phyloP scores from a whole-genome alignment of 2,329 filamentous ascomycete genomes.

The Fusarium sp. region DNA sequence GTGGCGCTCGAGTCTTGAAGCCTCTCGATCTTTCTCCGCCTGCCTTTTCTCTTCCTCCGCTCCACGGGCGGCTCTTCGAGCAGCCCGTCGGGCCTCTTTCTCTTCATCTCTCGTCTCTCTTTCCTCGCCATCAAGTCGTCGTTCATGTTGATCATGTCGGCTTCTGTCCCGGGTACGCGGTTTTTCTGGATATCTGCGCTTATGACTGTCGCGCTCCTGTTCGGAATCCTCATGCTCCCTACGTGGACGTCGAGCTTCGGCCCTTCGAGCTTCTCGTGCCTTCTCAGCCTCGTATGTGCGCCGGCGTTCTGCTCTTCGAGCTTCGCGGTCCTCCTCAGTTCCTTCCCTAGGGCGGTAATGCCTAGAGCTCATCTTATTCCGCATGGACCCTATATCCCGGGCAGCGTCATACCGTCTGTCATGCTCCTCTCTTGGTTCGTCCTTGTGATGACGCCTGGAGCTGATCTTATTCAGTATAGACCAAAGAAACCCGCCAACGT shows the following conservation, averaged over 20 bases:
- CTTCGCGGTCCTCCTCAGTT: neutral
- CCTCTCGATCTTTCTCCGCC: neutral
- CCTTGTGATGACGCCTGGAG: neutral
- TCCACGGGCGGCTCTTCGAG: neutral
- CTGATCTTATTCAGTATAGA: neutral
- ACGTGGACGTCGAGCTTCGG: neutral
- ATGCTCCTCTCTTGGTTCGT: neutral
- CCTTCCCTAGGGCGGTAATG: neutral
- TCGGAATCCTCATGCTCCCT: neutral
- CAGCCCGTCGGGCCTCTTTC: neutral
- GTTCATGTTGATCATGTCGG: neutral
- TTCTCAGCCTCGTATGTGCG: neutral
- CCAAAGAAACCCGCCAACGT: neutral
- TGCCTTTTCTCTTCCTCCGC: neutral
- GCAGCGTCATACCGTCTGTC: neutral
- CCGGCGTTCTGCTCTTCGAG: neutral
- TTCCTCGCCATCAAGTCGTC: slow-evolving; percentile 1
- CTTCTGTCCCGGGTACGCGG: slow-evolving; percentile 1
- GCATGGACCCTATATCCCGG: neutral
- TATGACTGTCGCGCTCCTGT: neutral
- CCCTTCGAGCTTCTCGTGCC: neutral
- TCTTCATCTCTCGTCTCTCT: neutral
- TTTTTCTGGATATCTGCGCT: neutral
- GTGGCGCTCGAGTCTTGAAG: neutral
- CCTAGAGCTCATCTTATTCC: neutral